Percentiles rank a stretch among this genome's conserved stretches.
Evolutionary conservation across 139 green algal species (phyloP).

Genomic region (Picochlorum sp.): DNA sequence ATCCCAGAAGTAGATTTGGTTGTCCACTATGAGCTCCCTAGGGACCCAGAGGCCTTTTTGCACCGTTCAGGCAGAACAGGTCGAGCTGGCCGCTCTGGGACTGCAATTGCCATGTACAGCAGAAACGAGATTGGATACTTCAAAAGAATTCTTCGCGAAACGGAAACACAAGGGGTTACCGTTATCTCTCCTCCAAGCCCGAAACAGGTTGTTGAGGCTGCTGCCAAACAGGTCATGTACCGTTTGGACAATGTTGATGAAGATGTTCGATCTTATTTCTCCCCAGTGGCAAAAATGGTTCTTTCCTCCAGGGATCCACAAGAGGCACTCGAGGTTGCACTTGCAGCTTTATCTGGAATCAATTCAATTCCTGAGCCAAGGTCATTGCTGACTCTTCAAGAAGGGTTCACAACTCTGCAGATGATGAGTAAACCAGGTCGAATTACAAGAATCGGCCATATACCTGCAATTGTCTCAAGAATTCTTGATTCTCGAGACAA

Average conservation of each 20-base stretch:
- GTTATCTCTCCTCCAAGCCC: slow-evolving; percentile 34
- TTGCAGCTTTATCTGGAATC: slow-evolving; percentile 83
- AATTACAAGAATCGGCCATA: slow-evolving; percentile 29
- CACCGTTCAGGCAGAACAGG: slow-evolving; percentile 57
- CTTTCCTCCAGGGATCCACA: slow-evolving; percentile 43
- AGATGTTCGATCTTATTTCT: slow-evolving; percentile 72
- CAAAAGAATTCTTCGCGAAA: slow-evolving; percentile 52
- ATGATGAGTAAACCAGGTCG: slow-evolving; percentile 32
- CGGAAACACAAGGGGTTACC: slow-evolving; percentile 30
- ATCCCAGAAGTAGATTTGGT: slow-evolving; percentile 66
- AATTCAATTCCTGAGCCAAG: slow-evolving; percentile 52
- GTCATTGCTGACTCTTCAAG: slow-evolving; percentile 61
- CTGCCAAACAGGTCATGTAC: slow-evolving; percentile 42
- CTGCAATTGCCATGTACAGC: slow-evolving; percentile 80
- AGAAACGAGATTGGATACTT: slow-evolving; percentile 33
- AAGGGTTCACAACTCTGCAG: slow-evolving; percentile 52
- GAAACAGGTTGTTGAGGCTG: slow-evolving; percentile 46
- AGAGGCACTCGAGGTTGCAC: slow-evolving; percentile 37
- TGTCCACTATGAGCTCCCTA: slow-evolving; percentile 45
- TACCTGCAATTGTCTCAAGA: slow-evolving; percentile 35
- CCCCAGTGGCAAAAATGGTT: slow-evolving; percentile 59
- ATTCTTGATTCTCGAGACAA: slow-evolving; percentile 9
- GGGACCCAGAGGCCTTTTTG: slow-evolving; percentile 37
- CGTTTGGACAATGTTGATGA: slow-evolving; percentile 62
- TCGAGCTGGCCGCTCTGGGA: slow-evolving; percentile 52